Conservation (phyloP, 139 green algal genomes). For the Bryopsis sp. region DNA sequence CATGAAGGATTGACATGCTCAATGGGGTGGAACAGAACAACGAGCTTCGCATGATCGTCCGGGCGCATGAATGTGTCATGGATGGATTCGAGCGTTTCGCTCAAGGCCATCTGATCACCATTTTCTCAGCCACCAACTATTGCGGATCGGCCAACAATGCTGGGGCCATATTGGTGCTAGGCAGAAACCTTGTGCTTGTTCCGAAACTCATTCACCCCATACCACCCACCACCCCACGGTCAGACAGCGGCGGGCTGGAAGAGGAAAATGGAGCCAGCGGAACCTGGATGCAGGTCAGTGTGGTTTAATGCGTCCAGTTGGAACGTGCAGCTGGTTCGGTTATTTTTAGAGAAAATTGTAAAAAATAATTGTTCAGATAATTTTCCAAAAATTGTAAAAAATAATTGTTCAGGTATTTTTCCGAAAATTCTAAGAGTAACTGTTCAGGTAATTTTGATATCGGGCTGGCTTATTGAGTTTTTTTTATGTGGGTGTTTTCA, state of each 20-base stretch:
- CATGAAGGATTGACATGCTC: too few species aligned
- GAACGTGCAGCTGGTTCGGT: neutral
- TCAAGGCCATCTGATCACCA: conserved; percentile 88
- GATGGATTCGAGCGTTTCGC: conserved; percentile 99
- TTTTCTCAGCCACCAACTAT: conserved; percentile 99
- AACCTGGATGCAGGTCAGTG: conserved; percentile 38
- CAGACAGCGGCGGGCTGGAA: conserved; percentile 25
- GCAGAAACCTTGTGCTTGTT: conserved; percentile 93
- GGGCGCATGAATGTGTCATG: conserved; percentile 99
- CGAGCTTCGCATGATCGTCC: conserved; percentile 96
- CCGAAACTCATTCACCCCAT: conserved; percentile 99
- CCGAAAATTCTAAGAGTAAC: neutral
- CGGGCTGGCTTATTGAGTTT: conserved; percentile 1
- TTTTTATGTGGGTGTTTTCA: conserved; percentile 1
- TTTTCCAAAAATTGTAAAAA: conserved; percentile 19
- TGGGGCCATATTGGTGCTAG: conserved; percentile 90
- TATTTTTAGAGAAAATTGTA: conserved; percentile 30
- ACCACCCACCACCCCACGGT: conserved; percentile 66
- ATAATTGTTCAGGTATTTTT: neutral
- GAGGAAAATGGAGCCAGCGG: conserved; percentile 27
- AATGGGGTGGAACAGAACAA: conserved; percentile 59
- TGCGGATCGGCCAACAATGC: conserved; percentile 97
- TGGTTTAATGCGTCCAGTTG: neutral
- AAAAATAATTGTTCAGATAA: conserved; percentile 22
- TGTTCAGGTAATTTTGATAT: neutral